Conservation (phyloP, 768 basidiomycete species). For the Rhodotorula babjevae region DNA sequence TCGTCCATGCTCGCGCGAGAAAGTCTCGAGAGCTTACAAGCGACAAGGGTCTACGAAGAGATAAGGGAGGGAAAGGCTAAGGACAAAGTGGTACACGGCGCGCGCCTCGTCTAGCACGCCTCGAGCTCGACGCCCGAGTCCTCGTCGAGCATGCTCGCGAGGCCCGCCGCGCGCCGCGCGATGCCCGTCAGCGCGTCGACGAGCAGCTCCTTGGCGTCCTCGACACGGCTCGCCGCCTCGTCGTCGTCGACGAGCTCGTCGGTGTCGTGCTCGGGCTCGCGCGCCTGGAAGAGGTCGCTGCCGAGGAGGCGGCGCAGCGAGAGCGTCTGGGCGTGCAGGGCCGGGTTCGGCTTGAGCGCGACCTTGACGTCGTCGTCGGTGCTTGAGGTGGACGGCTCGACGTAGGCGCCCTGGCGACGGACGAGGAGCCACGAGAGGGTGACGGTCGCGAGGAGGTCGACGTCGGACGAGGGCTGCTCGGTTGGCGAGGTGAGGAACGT, state of each 20-base stretch:
- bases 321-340: slow-evolving; percentile 19
- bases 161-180: slow-evolving; percentile 6
- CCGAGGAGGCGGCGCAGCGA: slow-evolving; percentile 21
- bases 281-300: slow-evolving; percentile 9
- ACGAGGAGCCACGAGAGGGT: slow-evolving; percentile 28
- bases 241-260: neutral
- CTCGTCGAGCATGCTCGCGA: neutral
- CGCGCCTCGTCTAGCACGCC: too few relatives aligned
- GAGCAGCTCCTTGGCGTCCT: slow-evolving; percentile 19
- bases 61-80: too few relatives aligned
- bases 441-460: slow-evolving; percentile 27
- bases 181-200: neutral
- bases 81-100: neutral
- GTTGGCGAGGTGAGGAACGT: neutral
- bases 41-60: neutral
- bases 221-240: neutral
- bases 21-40: neutral
- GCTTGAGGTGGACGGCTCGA: neutral
- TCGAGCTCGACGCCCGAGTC: slow-evolving; percentile 15
- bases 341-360: slow-evolving; percentile 8
- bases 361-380: neutral
- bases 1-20: neutral
- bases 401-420: neutral
- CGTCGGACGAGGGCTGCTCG: neutral
- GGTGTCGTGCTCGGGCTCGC: neutral